A percentile compares a stretch with the other conserved stretches of the same genome.
Conservation (phyloP, 257 asterid genomes). For the Solanum clarkiae region DNA sequence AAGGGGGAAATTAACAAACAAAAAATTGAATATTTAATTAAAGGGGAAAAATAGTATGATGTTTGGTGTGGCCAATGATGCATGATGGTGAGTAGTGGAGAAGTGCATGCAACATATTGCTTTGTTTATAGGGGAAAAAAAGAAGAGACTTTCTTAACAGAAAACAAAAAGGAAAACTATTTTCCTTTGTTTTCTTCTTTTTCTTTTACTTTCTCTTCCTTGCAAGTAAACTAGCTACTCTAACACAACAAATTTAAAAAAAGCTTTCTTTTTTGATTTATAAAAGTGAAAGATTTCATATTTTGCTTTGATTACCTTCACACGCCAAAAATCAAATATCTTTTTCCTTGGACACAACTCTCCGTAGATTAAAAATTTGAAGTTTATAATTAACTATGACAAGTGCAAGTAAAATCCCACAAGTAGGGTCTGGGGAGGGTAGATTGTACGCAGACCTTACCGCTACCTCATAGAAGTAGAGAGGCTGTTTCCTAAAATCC, state of each 20-base stretch:
- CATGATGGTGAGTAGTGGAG: slow-evolving; percentile 7
- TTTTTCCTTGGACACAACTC: too few species aligned
- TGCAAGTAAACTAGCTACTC: slow-evolving; percentile 11
- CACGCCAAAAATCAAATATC: not conserved
- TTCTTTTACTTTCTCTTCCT: slow-evolving; percentile 11
- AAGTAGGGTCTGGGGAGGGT: too few species aligned
- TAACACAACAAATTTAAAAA: not conserved
- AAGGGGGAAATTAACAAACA: not conserved
- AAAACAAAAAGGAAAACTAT: not conserved
- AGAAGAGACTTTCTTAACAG: not conserved
- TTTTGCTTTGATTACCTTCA: not conserved
- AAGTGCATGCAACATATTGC: slow-evolving; percentile 15
- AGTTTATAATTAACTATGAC: not conserved
- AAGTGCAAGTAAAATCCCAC: too few species aligned
- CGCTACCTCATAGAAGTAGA: too few species aligned
- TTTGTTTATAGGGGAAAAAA: slow-evolving; percentile 2
- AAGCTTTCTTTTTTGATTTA: not conserved
- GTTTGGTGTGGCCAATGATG: slow-evolving; percentile 24
- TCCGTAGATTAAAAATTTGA: too few species aligned
- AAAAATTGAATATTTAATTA: not conserved
- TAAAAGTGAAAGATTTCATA: slow-evolving; percentile 6
- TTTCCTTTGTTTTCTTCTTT: not conserved
- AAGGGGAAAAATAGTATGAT: not conserved
- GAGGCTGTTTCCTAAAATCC: too few species aligned
- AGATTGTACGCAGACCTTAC: too few species aligned